Percentiles rank a stretch among this genome's conserved stretches.
phyloP scores from a whole-genome alignment of 768 basidiomycete species.

The Suillus cothurnatus region DNA sequence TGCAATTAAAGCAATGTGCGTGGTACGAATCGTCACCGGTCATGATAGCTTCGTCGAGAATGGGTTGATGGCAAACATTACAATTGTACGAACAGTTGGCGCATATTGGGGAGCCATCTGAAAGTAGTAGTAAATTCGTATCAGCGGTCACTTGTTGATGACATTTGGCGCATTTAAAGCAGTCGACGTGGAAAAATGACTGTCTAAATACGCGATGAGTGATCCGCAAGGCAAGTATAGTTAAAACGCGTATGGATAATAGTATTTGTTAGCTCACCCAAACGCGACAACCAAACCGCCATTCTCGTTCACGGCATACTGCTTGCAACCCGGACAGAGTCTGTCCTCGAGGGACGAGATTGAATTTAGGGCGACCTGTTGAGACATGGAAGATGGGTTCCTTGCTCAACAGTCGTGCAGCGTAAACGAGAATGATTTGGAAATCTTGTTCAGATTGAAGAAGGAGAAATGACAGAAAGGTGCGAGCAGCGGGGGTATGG shows the following conservation, averaged over 20 bases:
- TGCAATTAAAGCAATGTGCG: constrained; percentile 98
- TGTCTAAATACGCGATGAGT: constrained; percentile 50
- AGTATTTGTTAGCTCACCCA: constrained; percentile 60
- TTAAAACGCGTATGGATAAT: constrained; percentile 8
- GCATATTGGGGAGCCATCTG: constrained; percentile 97
- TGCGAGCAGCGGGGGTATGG: constrained; percentile 10
- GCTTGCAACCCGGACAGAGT: constrained; percentile 81
- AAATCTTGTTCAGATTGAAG: neutral
- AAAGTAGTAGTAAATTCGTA: constrained; percentile 94
- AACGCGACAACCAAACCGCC: constrained; percentile 94
- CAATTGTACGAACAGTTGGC: constrained; percentile 94
- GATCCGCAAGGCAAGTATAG: constrained; percentile 12
- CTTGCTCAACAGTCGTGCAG: constrained; percentile 1
- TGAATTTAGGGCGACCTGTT: constrained; percentile 10
- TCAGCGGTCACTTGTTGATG: constrained; percentile 90
- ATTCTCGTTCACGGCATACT: constrained; percentile 75
- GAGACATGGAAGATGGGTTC: constrained; percentile 18
- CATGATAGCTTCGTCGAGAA: constrained; percentile 99
- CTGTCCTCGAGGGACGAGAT: constrained; percentile 49
- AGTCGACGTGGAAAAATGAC: constrained; percentile 93
- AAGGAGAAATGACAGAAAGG: constrained; percentile 6
- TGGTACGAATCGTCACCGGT: constrained; percentile 99
- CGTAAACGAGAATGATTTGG: neutral
- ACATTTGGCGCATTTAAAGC: constrained; percentile 98
- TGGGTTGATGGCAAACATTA: constrained; percentile 91